A percentile compares a stretch with the other conserved stretches of the same genome.
Conservation (phyloP, 441 rosid species). For the Sinapis alba region DNA sequence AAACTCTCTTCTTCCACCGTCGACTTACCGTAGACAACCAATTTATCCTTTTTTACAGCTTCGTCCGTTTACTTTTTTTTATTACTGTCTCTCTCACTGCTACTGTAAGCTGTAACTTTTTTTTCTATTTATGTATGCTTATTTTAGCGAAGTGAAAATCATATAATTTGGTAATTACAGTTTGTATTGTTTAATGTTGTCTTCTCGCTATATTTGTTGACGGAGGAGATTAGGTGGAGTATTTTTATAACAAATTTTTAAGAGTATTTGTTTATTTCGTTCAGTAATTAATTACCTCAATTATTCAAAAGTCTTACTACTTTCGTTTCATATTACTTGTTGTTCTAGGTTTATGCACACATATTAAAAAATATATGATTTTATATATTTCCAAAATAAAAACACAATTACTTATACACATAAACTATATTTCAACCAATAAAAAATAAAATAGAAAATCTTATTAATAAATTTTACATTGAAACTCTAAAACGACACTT, state of each 20-base stretch:
- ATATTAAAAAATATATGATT: no score
- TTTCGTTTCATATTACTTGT: no score
- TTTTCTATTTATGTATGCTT: constrained; percentile 13
- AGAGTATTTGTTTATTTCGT: no score
- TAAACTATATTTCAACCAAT: no score
- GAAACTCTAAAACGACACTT: no score
- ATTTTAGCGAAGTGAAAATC: constrained; percentile 17
- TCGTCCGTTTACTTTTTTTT: constrained; percentile 26
- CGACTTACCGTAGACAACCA: constrained; percentile 30
- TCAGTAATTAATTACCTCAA: no score
- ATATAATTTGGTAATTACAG: constrained; percentile 22
- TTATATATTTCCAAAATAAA: no score
- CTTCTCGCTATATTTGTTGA: constrained; percentile 8
- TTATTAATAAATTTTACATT: no score
- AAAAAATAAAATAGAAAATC: no score
- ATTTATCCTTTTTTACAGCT: constrained; percentile 22
- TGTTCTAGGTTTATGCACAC: no score
- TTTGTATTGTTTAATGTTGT: constrained; percentile 28
- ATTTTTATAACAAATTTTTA: neutral
- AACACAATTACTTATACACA: no score
- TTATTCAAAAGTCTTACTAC: no score
- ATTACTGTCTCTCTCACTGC: constrained; percentile 13
- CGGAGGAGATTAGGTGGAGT: constrained; percentile 1
- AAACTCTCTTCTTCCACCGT: neutral
- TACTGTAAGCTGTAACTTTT: constrained; percentile 38